Base-by-base conservation (phyloP, 306 rosid species). In the Abrus precatorius region DNA sequence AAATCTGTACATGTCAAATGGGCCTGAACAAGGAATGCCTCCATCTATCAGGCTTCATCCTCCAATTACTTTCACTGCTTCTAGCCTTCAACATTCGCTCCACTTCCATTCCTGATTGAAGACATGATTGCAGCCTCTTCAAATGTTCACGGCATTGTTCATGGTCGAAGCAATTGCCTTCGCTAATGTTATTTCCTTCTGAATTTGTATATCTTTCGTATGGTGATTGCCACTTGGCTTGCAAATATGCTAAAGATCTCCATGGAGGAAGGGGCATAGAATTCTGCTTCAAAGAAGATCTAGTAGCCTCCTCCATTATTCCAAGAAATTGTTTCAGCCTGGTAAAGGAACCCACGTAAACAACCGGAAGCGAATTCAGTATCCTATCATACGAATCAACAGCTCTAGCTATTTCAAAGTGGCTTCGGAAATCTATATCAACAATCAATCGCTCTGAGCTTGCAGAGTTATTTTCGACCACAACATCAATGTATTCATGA, bases 261-360 rank as follows among this genome's bases (percentile, higher is more conserved):
- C 99, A 96, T 0, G 99, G 99, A 36, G 99, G 99, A 54, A 96
- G 88, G 7, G 97, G 98, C 99, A 93, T 96, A 1, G 99, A 93
- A 65, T 96, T 96, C 85, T 91, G 97, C 84, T 90, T 90, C 9
- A 96, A 88, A n/a, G 99, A 96, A 53, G 87, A 87, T 79, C 85
- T 86, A 45, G 91, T 89, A 74, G 99, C 99, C 41, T 96, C 99
- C 75, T 79, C 99, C 98, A 96, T 93, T 32, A 93, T 90, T 53
- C 86, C 93, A 20, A 96, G 97, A 62, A 78, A 88, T 77, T 92
- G 96, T 56, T 91, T 82, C 81, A 96, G 83, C 80, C 98, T 85
- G 11, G 89, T 52, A n/a, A 84, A 76, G 45, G 97, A 92, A 10
- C 99, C 99, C 29, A 92, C 97, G 2, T 90, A 96, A 61, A 89